Conservation (phyloP, 106 monocot species). For the Vanilla planifolia region DNA sequence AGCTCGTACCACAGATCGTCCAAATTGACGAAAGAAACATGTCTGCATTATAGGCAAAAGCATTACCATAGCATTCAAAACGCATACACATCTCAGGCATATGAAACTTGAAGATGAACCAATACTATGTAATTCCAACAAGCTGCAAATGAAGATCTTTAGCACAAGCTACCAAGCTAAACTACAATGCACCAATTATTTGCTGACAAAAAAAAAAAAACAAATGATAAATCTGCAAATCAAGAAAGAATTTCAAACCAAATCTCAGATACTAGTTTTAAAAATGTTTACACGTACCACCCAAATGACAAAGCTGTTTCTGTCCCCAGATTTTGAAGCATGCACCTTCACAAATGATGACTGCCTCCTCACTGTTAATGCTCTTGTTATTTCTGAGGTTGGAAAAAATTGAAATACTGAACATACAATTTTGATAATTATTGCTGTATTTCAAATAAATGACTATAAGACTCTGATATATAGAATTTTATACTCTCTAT, state of each 20-base stretch:
- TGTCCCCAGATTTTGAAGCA: conserved; percentile 47
- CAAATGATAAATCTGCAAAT: too few species aligned
- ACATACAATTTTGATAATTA: not conserved
- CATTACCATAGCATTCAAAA: not conserved
- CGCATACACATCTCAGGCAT: too few species aligned
- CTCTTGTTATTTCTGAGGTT: conserved; percentile 58
- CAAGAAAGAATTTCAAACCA: not conserved
- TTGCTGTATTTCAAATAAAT: too few species aligned
- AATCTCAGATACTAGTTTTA: not conserved
- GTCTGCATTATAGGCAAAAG: conserved; percentile 34
- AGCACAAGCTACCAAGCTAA: too few species aligned
- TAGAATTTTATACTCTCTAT: too few species aligned
- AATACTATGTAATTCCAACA: not conserved
- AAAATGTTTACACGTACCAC: conserved; percentile 47
- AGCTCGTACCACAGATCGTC: conserved; percentile 72
- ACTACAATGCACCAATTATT: too few species aligned
- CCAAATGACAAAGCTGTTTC: conserved; percentile 62
- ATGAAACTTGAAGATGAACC: not conserved
- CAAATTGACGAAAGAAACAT: conserved; percentile 94
- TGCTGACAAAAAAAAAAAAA: too few species aligned
- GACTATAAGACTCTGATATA: too few species aligned
- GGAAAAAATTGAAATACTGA: not conserved
- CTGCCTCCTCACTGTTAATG: conserved; percentile 77
- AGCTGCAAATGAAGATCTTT: too few species aligned
- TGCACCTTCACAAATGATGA: conserved; percentile 69